Evolutionary conservation across 805 yeast species (phyloP).

Genomic region (Candida coquimbonensis): DNA sequence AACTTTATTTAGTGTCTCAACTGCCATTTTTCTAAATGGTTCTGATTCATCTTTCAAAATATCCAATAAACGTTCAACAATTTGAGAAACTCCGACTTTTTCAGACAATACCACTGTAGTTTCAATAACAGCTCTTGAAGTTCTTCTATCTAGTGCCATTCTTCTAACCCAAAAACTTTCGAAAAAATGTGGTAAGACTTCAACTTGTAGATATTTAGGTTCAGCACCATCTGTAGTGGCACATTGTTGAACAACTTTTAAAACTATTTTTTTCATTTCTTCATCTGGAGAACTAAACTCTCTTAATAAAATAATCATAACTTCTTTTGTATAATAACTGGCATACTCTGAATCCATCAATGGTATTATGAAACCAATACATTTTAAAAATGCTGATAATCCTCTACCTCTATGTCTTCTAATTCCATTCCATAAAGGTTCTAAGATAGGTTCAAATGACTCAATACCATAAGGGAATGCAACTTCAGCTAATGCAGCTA

Average conservation of each 20-base stretch:
- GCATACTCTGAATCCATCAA: slow-evolving; percentile 82
- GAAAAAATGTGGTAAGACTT: slow-evolving; percentile 57
- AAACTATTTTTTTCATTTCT: slow-evolving; percentile 72
- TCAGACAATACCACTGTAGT: slow-evolving; percentile 63
- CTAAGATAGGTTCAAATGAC: slow-evolving; percentile 62
- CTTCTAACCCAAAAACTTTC: slow-evolving; percentile 77
- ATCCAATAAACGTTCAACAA: slow-evolving; percentile 49
- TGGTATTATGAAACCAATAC: slow-evolving; percentile 76
- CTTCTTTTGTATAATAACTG: slow-evolving; percentile 67
- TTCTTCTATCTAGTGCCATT: slow-evolving; percentile 58
- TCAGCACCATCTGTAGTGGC: slow-evolving; percentile 55
- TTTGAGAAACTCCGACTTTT: slow-evolving; percentile 56
- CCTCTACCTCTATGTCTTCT: slow-evolving; percentile 70
- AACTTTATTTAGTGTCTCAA: slow-evolving; percentile 58
- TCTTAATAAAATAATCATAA: slow-evolving; percentile 57
- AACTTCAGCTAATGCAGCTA: slow-evolving; percentile 73
- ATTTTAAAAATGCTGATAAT: slow-evolving; percentile 67
- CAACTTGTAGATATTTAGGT: slow-evolving; percentile 39
- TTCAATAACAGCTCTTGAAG: slow-evolving; percentile 56
- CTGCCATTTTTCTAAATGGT: slow-evolving; percentile 69
- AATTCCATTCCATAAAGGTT: slow-evolving; percentile 77
- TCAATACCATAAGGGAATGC: slow-evolving; percentile 87
- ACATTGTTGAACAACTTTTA: slow-evolving; percentile 61
- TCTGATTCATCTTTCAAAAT: slow-evolving; percentile 79
- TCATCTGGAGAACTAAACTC: slow-evolving; percentile 82